Conservation (phyloP, 2,329 filamentous ascomycete species). For the Ophiostoma piceae region DNA sequence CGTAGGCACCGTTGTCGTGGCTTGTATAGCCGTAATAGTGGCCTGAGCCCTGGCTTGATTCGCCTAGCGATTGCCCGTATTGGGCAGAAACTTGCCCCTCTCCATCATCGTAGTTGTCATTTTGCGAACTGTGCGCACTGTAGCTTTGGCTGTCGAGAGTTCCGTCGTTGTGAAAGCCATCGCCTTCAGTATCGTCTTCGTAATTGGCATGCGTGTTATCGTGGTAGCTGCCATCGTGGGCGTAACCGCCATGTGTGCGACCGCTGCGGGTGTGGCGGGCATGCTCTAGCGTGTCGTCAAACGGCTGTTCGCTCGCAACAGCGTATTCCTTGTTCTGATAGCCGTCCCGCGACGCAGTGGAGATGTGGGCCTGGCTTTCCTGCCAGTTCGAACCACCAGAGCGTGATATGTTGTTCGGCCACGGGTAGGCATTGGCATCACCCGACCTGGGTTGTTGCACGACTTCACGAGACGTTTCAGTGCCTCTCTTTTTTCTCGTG, state of each 20-base stretch:
- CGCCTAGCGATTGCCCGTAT: too few relatives aligned
- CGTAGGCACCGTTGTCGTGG: not conserved
- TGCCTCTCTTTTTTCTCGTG: not conserved
- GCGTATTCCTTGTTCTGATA: not conserved
- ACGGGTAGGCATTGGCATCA: not conserved
- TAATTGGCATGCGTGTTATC: not conserved
- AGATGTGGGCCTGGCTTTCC: not conserved
- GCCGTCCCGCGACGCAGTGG: not conserved
- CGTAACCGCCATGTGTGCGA: not conserved
- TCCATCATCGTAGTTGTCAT: not conserved
- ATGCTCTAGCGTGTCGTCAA: too few relatives aligned
- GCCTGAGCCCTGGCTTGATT: not conserved
- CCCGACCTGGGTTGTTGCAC: not conserved
- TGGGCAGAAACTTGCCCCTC: not conserved
- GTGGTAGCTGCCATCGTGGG: not conserved
- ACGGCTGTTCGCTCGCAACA: too few relatives aligned
- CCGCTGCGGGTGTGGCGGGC: too few relatives aligned
- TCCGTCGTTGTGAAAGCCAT: not conserved
- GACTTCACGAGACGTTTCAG: not conserved
- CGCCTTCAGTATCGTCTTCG: not conserved
- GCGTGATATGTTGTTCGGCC: not conserved
- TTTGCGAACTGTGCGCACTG: not conserved
- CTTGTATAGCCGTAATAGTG: not conserved
- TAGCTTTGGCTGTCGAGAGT: too few relatives aligned
- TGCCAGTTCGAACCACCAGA: not conserved